Conservation (phyloP, 257 asterid species). For the Solanum rostratum region DNA sequence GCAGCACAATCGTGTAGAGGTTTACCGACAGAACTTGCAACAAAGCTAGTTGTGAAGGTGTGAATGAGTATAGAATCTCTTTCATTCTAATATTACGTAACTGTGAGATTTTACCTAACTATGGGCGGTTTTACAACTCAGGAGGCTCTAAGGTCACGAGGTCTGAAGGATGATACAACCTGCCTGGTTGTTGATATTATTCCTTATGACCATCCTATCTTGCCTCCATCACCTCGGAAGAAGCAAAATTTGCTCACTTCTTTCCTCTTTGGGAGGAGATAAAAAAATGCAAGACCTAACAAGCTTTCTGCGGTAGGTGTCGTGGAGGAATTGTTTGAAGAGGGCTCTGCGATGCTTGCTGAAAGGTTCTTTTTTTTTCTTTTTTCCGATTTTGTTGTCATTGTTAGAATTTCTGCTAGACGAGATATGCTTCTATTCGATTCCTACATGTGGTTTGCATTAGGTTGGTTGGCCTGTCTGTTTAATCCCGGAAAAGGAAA, state of each 20-base stretch:
- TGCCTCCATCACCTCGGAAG: constrained; percentile 59
- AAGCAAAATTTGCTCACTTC: no score
- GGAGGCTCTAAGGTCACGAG: constrained; percentile 91
- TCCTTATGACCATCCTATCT: constrained; percentile 70
- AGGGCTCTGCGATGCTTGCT: constrained; percentile 97
- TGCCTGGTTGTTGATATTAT: constrained; percentile 98
- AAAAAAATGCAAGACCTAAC: no score
- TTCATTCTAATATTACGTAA: neutral
- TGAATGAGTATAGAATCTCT: neutral
- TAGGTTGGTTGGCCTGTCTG: neutral
- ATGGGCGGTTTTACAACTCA: constrained; percentile 6
- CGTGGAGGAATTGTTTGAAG: no score
- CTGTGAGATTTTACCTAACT: neutral
- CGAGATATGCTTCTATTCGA: neutral
- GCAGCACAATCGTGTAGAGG: constrained; percentile 96
- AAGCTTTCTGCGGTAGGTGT: no score
- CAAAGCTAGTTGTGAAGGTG: constrained; percentile 95
- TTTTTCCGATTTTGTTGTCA: neutral
- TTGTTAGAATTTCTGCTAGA: neutral
- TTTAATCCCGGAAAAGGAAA: neutral
- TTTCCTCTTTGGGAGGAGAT: no score
- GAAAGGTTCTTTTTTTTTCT: constrained; percentile 61
- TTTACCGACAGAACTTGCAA: no score
- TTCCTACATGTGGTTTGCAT: neutral
- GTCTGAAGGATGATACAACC: constrained; percentile 97